Conservation (phyloP, 2,329 filamentous ascomycete genomes). For the Penicillium sp. region DNA sequence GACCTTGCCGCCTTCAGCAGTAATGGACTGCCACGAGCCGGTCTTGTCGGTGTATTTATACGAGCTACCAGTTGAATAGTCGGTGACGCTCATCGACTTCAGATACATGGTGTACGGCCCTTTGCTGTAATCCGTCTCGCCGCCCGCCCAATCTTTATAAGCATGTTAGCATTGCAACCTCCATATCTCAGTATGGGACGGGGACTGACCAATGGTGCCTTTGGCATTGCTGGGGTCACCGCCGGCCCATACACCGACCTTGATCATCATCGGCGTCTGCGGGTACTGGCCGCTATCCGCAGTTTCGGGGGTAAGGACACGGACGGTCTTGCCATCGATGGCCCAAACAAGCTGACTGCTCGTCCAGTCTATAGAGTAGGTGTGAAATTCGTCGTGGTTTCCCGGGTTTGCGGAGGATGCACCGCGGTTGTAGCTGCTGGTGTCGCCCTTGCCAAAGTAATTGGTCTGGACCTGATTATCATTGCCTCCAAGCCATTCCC, state of each 20-base stretch:
- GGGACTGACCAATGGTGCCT: constrained; percentile 67
- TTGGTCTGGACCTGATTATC: constrained; percentile 82
- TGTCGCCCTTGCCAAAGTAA: constrained; percentile 92
- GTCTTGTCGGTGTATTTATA: constrained; percentile 79
- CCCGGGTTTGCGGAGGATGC: constrained; percentile 67
- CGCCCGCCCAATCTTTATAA: constrained; percentile 71
- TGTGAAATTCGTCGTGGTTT: constrained; percentile 75
- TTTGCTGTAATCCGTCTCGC: constrained; percentile 74
- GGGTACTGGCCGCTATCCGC: constrained; percentile 75
- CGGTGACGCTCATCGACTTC: constrained; percentile 69
- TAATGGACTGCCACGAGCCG: constrained; percentile 78
- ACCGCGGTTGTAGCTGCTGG: constrained; percentile 80
- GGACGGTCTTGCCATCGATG: constrained; percentile 72
- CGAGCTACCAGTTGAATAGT: constrained; percentile 87
- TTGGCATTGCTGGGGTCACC: constrained; percentile 75
- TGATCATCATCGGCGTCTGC: constrained; percentile 92
- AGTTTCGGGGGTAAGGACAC: constrained; percentile 67
- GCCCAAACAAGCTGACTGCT: constrained; percentile 80
- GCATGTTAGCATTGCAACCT: constrained; percentile 12
- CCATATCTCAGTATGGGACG: constrained; percentile 4
- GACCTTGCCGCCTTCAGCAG: constrained; percentile 72
- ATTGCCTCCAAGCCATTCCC: constrained; percentile 88
- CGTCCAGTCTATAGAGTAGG: constrained; percentile 91
- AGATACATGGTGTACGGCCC: constrained; percentile 87
- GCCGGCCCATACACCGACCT: constrained; percentile 87